Base-by-base conservation (phyloP, 1,284 basidiomycete species). In the Pyrrhoderma noxium region DNA sequence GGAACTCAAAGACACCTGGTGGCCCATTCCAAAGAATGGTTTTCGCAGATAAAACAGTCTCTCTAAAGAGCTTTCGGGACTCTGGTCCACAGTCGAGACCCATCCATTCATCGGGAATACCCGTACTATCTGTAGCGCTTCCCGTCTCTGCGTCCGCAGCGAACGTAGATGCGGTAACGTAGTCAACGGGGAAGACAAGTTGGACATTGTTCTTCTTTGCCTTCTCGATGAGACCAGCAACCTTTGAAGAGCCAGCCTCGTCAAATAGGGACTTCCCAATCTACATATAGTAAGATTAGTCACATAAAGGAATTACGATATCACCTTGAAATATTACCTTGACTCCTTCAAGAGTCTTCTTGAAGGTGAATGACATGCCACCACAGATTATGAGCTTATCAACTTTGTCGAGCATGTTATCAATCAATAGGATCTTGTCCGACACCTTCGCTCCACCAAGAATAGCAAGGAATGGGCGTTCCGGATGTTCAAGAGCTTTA, bases 11-110 rank as follows among this genome's bases (percentile, higher is more conserved):
- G 31, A 99, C 95, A 63, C 95, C 95, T 42, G 95, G 89, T 38
- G 95, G 94, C 47, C 93, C 95, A 67, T 99, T 99, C 94, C 95
- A 99, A 55, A 99, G 84, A 67, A 99, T 94, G 44, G 96, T 99
- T 80, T 94, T 98, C 57, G 93, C 77, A 64, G 89, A 83, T 52
- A 85, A 67, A 55, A 98, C 93, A 21, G 93, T 83, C 61, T 85
- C 64, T 47, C 74, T 76, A 76, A 89, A 99, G 56, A 90, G 71
- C 63, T 90, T 75, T 50, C 81, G 81, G 59, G 85, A 92, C 74
- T 95, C 78, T 36, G 77, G 79, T 56, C 93, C 93, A 51, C 75
- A 84, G 67, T 94, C 95, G 49, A 99, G 85, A 63, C 95, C 96
- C 86, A 94, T 85, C 90, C 91, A 94, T 46, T 81, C 89, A 49